phyloP scores from a whole-genome alignment of 2,329 filamentous ascomycete species.

The Ramularia endophylla region DNA sequence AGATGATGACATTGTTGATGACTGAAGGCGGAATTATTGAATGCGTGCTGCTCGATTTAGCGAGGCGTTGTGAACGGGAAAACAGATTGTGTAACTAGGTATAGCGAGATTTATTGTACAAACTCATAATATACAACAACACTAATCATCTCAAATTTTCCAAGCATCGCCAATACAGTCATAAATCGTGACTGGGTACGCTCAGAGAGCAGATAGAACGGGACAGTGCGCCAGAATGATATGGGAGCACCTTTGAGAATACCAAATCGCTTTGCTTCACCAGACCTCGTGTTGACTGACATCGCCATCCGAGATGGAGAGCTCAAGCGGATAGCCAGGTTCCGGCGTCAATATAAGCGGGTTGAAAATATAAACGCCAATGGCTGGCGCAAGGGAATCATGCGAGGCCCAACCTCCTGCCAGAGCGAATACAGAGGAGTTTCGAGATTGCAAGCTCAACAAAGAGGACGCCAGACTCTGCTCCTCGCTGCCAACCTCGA shows the following conservation, averaged over 20 bases:
- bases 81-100: background rate
- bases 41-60: slow-evolving; percentile 2
- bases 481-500: slow-evolving; percentile 1
- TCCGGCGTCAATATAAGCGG: too few relatives aligned
- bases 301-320: too few relatives aligned
- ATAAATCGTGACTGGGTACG: too few relatives aligned
- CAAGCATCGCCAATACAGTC: too few relatives aligned
- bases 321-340: too few relatives aligned
- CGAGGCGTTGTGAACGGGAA: slow-evolving; percentile 6
- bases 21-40: slow-evolving; percentile 10
- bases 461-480: slow-evolving; percentile 6
- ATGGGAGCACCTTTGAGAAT: too few relatives aligned
- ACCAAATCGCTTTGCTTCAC: too few relatives aligned
- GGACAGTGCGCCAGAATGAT: too few relatives aligned
- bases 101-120: background rate
- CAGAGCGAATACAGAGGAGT: slow-evolving; percentile 3
- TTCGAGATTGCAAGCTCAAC: slow-evolving; percentile 1
- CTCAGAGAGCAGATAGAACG: too few relatives aligned
- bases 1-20: slow-evolving; percentile 45
- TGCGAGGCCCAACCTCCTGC: background rate
- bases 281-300: too few relatives aligned
- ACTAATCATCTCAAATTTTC: background rate
- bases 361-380: too few relatives aligned
- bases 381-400: too few relatives aligned
- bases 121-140: background rate